These are phyloP conservation scores for Carpediemonas membranifera DNA, from an alignment of 78 protist species.

Conservation along the genomic window DNA sequence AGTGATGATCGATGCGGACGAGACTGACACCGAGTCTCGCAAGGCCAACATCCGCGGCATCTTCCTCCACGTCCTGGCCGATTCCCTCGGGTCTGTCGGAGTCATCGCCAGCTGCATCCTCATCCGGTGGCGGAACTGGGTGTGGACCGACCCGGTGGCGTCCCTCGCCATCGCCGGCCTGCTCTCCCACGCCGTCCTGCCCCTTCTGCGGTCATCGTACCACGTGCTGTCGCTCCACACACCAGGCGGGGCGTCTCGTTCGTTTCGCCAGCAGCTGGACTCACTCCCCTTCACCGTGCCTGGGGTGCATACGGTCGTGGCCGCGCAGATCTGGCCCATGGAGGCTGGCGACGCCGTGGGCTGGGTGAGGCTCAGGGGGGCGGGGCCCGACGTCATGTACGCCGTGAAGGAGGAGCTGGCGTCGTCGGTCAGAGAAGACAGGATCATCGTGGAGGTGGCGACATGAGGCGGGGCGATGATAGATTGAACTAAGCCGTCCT, in stretches of 20 bases:
- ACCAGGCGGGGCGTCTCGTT: no score
- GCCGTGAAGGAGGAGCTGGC: constrained; percentile 1
- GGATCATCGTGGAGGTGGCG: no score
- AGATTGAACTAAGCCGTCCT: no score
- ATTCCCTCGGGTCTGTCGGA: constrained; percentile 84
- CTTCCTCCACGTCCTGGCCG: constrained; percentile 85
- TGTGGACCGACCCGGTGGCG: constrained; percentile 78
- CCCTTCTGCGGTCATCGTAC: constrained; percentile 42
- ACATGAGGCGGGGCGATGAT: no score
- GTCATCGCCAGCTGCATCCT: constrained; percentile 74
- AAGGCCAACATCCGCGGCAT: constrained; percentile 44
- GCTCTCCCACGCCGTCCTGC: constrained; percentile 60
- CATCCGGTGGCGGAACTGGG: constrained; percentile 53
- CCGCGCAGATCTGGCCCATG: neutral
- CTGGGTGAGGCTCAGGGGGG: neutral
- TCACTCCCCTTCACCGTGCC: neutral
- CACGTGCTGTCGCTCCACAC: no score
- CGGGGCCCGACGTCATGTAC: neutral
- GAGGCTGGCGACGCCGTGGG: neutral
- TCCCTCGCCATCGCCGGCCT: constrained; percentile 60
- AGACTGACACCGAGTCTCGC: neutral
- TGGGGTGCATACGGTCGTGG: no score
- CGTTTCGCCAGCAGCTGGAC: neutral
- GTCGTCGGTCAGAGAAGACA: no score
- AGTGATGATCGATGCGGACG: neutral